These are phyloP conservation scores for Colletotrichum limetticola DNA, from an alignment of 2,329 filamentous ascomycete genomes.

Conservation along the genomic window DNA sequence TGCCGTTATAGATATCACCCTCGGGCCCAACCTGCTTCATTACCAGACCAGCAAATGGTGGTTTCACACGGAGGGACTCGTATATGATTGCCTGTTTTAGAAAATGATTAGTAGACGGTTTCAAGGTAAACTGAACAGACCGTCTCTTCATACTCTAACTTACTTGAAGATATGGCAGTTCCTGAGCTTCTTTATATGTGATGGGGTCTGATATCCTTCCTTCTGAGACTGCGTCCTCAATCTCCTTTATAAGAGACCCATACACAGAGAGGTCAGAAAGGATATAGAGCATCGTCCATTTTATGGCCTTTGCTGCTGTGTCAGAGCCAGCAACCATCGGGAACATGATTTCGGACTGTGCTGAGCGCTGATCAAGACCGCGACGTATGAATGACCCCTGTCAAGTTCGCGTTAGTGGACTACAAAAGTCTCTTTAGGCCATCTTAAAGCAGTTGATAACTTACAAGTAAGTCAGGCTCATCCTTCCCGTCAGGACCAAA, in stretches of 20 bases:
- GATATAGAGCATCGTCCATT: slow-evolving; percentile 61
- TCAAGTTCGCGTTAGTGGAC: not conserved
- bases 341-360: slow-evolving; percentile 27
- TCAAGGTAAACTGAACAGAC: not conserved
- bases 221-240: slow-evolving; percentile 46
- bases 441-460: not conserved
- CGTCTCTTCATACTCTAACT: not conserved
- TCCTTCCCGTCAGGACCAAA: slow-evolving; percentile 8
- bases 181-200: slow-evolving; percentile 47
- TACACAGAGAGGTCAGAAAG: slow-evolving; percentile 59
- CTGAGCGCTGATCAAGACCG: slow-evolving; percentile 18
- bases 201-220: slow-evolving; percentile 38
- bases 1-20: slow-evolving; percentile 49
- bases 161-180: slow-evolving; percentile 51
- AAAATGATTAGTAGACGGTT: not conserved
- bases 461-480: slow-evolving; percentile 25
- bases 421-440: not conserved
- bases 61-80: slow-evolving; percentile 62
- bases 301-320: slow-evolving; percentile 47
- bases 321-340: slow-evolving; percentile 47
- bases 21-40: slow-evolving; percentile 59
- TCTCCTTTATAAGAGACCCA: slow-evolving; percentile 57
- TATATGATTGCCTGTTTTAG: slow-evolving; percentile 57
- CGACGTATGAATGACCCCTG: slow-evolving; percentile 20
- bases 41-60: slow-evolving; percentile 57